Conservation (phyloP, 495 filamentous ascomycete species). For the Penicillium odoratum region DNA sequence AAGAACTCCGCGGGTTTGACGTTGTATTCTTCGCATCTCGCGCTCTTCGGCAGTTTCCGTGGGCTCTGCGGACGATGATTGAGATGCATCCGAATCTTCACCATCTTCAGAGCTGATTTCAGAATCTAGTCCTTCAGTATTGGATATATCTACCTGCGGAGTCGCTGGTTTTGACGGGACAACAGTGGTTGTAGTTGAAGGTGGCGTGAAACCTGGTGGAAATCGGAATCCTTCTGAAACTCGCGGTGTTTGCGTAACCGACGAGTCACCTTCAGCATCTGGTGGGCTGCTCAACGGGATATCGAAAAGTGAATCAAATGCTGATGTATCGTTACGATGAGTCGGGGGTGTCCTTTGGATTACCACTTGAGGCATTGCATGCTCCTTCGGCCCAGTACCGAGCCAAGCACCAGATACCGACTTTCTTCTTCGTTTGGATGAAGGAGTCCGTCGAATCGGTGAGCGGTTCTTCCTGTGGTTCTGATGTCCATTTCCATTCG, state of each 20-base stretch:
- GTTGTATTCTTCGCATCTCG: constrained; percentile 42
- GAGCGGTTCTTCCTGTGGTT: neutral
- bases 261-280: constrained; percentile 35
- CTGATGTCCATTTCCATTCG: neutral
- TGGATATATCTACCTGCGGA: constrained; percentile 9
- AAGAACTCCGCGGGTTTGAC: constrained; percentile 77
- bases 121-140: constrained; percentile 15
- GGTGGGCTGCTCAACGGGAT: constrained; percentile 42
- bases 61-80: constrained; percentile 9
- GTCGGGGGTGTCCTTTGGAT: constrained; percentile 24
- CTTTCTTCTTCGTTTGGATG: constrained; percentile 36
- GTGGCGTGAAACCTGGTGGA: constrained; percentile 40
- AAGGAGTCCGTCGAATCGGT: constrained; percentile 4
- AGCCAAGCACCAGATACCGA: constrained; percentile 23
- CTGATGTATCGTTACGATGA: constrained; percentile 9
- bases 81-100: constrained; percentile 21
- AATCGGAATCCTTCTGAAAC: constrained; percentile 37
- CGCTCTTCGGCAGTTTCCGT: constrained; percentile 25
- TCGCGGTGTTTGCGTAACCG: constrained; percentile 18
- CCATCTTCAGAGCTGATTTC: constrained; percentile 23
- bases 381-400: constrained; percentile 9
- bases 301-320: constrained; percentile 34
- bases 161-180: constrained; percentile 26
- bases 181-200: constrained; percentile 29
- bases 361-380: constrained; percentile 25